phyloP scores from a whole-genome alignment of 257 asterid species.

The Paraleonurus japonicus region DNA sequence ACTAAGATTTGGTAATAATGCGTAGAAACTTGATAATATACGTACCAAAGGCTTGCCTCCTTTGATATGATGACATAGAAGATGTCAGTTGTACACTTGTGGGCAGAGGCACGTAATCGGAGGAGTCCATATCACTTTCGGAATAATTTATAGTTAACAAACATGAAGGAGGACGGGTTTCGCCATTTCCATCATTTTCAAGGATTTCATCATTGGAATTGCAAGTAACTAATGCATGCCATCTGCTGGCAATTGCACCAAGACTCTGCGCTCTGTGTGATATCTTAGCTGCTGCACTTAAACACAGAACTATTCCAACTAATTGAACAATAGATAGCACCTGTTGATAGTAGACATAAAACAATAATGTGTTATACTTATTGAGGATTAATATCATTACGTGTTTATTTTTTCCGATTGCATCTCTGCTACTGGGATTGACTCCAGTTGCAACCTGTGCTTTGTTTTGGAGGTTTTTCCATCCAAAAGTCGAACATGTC shows the following conservation, averaged over 20 bases:
- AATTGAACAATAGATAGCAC: slow-evolving; percentile 64
- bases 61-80: slow-evolving; percentile 65
- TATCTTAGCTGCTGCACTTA: slow-evolving; percentile 76
- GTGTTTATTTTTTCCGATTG: too few species aligned
- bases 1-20: neutral
- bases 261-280: slow-evolving; percentile 90
- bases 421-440: too few species aligned
- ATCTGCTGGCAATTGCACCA: slow-evolving; percentile 80
- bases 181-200: slow-evolving; percentile 43
- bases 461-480: too few species aligned
- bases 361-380: slow-evolving; percentile 3
- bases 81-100: slow-evolving; percentile 41
- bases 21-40: neutral
- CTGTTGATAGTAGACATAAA: slow-evolving; percentile 35
- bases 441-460: too few species aligned
- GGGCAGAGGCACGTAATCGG: slow-evolving; percentile 42
- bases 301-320: slow-evolving; percentile 75
- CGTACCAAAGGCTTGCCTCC: slow-evolving; percentile 90
- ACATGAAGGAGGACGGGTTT: slow-evolving; percentile 25
- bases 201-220: slow-evolving; percentile 49
- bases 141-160: slow-evolving; percentile 47
- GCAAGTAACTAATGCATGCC: slow-evolving; percentile 80
- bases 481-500: too few species aligned
- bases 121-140: slow-evolving; percentile 78
- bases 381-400: too few species aligned